phyloP scores from a whole-genome alignment of 2,329 filamentous ascomycete genomes.

The Sclerotiophoma versabilis region DNA sequence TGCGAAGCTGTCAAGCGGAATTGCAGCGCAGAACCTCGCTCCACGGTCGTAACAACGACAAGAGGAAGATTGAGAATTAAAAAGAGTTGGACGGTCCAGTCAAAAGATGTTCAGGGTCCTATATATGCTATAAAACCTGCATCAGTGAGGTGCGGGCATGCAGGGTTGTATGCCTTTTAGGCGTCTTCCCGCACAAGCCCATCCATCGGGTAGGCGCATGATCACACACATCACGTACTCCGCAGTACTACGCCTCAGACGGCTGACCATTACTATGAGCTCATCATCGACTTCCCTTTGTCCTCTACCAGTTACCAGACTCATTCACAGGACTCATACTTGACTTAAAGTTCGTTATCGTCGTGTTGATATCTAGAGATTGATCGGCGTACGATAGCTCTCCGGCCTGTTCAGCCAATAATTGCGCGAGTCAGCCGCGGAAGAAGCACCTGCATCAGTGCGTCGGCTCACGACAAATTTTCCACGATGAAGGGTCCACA shows the following conservation, averaged over 20 bases:
- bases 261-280: slow-evolving; percentile 16
- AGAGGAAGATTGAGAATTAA: background rate
- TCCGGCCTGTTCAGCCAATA: slow-evolving; percentile 26
- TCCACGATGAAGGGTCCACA: slow-evolving; percentile 18
- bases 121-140: slow-evolving; percentile 21
- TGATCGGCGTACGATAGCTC: slow-evolving; percentile 12
- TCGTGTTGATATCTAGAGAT: slow-evolving; percentile 7
- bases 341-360: slow-evolving; percentile 3
- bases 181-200: slow-evolving; percentile 20
- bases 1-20: slow-evolving; percentile 1
- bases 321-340: background rate
- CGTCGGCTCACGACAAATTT: slow-evolving; percentile 13
- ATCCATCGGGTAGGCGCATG: slow-evolving; percentile 29
- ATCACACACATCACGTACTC: slow-evolving; percentile 26
- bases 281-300: slow-evolving; percentile 1
- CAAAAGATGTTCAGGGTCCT: slow-evolving; percentile 15
- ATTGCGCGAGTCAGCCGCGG: slow-evolving; percentile 31
- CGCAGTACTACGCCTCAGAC: slow-evolving; percentile 16
- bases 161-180: slow-evolving; percentile 20
- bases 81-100: background rate
- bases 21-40: background rate
- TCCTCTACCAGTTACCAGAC: background rate
- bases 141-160: slow-evolving; percentile 26
- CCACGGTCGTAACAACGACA: background rate
- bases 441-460: slow-evolving; percentile 11